These are phyloP conservation scores for Wickerhamomyces canadensis DNA, from an alignment of 805 yeast genomes.

Conservation along the genomic window DNA sequence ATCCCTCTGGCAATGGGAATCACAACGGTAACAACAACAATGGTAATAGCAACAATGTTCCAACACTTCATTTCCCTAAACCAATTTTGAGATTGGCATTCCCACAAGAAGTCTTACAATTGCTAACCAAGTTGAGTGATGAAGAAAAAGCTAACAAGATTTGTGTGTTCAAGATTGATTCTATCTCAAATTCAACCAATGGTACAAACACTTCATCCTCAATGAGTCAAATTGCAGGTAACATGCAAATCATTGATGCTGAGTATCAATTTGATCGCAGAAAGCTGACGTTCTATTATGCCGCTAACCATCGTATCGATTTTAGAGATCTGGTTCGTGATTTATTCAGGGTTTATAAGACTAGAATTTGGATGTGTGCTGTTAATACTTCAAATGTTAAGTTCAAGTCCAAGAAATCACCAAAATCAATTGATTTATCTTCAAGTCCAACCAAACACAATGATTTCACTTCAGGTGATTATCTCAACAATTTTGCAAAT, in stretches of 20 bases:
- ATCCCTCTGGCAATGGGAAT: not conserved
- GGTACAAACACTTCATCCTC: conserved; percentile 1
- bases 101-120: conserved; percentile 60
- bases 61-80: conserved; percentile 47
- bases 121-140: conserved; percentile 60
- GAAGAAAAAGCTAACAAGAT: conserved; percentile 54
- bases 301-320: conserved; percentile 63
- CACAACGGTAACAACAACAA: conserved; percentile 1
- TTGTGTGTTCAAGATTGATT: conserved; percentile 20
- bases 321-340: conserved; percentile 72
- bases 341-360: conserved; percentile 67
- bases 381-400: conserved; percentile 31
- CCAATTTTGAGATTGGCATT: conserved; percentile 74
- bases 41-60: conserved; percentile 13
- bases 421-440: not conserved
- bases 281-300: conserved; percentile 68
- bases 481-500: too few species aligned
- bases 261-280: conserved; percentile 81
- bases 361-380: conserved; percentile 83
- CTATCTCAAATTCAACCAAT: conserved; percentile 8
- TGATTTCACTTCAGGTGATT: too few species aligned
- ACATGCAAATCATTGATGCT: conserved; percentile 61
- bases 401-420: too few species aligned
- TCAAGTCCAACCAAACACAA: conserved; percentile 1
- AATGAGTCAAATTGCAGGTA: conserved; percentile 5